A percentile compares a stretch with the other conserved stretches of the same genome.
Evolutionary conservation across 2,329 filamentous ascomycete genomes (phyloP).

Genomic region (Paradendryphiella salina): DNA sequence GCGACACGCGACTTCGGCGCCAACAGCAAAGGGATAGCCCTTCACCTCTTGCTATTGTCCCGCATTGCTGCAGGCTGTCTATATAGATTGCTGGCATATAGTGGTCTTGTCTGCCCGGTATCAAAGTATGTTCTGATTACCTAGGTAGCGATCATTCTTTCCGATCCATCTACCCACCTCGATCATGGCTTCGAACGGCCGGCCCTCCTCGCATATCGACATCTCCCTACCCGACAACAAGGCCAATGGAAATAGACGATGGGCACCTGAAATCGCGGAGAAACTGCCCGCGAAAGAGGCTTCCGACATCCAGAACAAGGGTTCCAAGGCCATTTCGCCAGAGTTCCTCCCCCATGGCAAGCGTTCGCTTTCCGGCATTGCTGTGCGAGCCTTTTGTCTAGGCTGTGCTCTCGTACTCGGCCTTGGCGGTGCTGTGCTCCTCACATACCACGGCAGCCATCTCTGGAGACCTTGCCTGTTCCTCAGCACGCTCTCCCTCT

Average conservation of each 20-base stretch:
- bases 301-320: conserved; percentile 21
- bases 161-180: neutral
- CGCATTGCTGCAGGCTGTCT: neutral
- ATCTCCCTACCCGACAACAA: conserved; percentile 41
- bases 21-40: conserved; percentile 8
- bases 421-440: conserved; percentile 34
- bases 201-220: conserved; percentile 27
- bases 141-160: neutral
- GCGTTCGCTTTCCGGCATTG: conserved; percentile 54
- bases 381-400: conserved; percentile 51
- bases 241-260: conserved; percentile 25
- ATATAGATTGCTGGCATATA: neutral
- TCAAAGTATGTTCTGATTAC: conserved; percentile 10
- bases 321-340: conserved; percentile 22
- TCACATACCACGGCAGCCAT: conserved; percentile 41
- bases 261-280: conserved; percentile 35
- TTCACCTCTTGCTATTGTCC: conserved; percentile 15
- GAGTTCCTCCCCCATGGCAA: conserved; percentile 49
- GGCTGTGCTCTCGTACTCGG: conserved; percentile 46
- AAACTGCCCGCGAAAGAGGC: conserved; percentile 32
- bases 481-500: conserved; percentile 68
- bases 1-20: conserved; percentile 2
- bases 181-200: conserved; percentile 35
- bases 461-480: conserved; percentile 68
- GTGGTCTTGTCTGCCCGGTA: neutral